phyloP scores from a whole-genome alignment of 345 rosid species.

The Salix purpurea region DNA sequence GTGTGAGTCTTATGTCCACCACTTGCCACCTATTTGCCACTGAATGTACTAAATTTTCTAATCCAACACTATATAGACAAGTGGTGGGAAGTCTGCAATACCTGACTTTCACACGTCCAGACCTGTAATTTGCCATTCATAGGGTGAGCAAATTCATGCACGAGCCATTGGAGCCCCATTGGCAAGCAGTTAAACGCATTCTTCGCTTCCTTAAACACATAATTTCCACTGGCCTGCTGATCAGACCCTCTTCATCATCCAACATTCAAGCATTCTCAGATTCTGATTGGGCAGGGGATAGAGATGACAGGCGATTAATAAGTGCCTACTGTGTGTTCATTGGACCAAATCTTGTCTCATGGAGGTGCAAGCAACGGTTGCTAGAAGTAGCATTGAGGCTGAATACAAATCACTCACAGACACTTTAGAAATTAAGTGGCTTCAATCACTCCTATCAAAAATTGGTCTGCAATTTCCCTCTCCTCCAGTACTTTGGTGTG shows the following conservation, averaged over 20 bases:
- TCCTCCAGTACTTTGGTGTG: too few relatives aligned
- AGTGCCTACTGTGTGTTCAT: not conserved
- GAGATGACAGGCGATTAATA: not conserved
- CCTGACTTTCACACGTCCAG: too few relatives aligned
- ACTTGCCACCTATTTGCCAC: too few relatives aligned
- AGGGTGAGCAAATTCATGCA: too few relatives aligned
- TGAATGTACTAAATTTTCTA: too few relatives aligned
- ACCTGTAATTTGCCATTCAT: too few relatives aligned
- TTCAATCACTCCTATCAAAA: not conserved
- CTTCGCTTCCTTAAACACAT: not conserved
- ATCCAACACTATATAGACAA: too few relatives aligned
- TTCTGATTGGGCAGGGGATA: not conserved
- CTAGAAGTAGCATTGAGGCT: not conserved
- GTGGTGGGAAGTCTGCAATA: too few relatives aligned
- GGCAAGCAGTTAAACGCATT: not conserved
- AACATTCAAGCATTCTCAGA: not conserved
- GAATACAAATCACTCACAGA: not conserved
- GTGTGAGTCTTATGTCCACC: too few relatives aligned
- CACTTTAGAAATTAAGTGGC: not conserved
- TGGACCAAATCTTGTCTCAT: not conserved
- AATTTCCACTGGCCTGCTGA: fast-evolving
- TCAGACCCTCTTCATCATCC: not conserved
- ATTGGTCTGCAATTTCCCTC: too few relatives aligned
- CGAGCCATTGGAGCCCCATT: too few relatives aligned
- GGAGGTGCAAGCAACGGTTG: not conserved